Conservation (phyloP, 495 filamentous ascomycete genomes). For the Penicillium arizonense region DNA sequence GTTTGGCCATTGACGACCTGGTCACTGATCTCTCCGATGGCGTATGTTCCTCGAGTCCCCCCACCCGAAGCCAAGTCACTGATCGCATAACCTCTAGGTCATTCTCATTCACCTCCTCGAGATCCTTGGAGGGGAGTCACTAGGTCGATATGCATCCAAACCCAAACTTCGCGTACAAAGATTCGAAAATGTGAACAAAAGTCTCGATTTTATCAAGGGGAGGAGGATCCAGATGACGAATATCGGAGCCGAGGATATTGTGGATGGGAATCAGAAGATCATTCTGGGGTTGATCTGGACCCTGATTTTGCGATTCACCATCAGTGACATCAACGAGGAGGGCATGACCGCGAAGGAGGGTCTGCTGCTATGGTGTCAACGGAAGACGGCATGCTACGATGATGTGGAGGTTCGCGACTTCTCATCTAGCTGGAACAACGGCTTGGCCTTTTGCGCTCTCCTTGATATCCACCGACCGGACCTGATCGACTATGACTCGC, state of each 20-base stretch:
- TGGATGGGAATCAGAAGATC: conserved; percentile 97
- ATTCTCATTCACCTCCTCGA: conserved; percentile 95
- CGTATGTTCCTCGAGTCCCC: conserved; percentile 51
- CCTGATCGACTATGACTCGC: conserved; percentile 89
- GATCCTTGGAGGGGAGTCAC: conserved; percentile 87
- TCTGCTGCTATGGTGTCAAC: conserved; percentile 92
- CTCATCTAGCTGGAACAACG: conserved; percentile 94
- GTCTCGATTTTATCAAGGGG: conserved; percentile 87
- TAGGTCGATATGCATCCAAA: conserved; percentile 93
- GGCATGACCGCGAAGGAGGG: conserved; percentile 98
- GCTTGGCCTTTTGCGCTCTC: conserved; percentile 92
- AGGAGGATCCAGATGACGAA: conserved; percentile 95
- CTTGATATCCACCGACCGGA: conserved; percentile 97
- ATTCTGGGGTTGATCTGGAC: conserved; percentile 98
- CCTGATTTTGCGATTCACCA: conserved; percentile 94
- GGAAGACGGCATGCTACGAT: conserved; percentile 97
- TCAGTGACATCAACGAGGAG: conserved; percentile 97
- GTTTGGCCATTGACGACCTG: conserved; percentile 76
- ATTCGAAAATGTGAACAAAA: conserved; percentile 97
- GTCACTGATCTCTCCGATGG: conserved; percentile 89
- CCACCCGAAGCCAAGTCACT: conserved; percentile 1
- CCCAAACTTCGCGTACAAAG: conserved; percentile 95
- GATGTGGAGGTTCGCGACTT: conserved; percentile 94
- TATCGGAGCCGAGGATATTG: conserved; percentile 96
- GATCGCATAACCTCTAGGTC: conserved; percentile 53